phyloP scores from a whole-genome alignment of 805 yeast genomes.

The Vanderwaltozyma tropicalis region DNA sequence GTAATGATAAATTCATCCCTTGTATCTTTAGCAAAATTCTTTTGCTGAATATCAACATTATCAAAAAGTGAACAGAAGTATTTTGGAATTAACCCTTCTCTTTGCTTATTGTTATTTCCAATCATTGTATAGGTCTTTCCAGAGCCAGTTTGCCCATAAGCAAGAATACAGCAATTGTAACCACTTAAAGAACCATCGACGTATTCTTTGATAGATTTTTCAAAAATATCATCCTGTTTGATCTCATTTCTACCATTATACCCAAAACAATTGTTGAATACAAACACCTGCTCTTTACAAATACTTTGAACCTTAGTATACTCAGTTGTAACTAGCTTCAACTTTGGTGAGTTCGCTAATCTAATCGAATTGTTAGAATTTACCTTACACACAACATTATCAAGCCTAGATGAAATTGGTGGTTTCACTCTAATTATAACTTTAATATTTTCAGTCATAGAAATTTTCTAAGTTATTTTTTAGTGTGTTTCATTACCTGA shows the following conservation, averaged over 20 bases:
- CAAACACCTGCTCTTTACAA: slow-evolving; percentile 36
- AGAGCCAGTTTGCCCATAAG: slow-evolving; percentile 94
- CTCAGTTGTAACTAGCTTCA: too few relatives aligned
- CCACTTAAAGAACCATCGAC: slow-evolving; percentile 69
- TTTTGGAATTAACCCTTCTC: slow-evolving; percentile 59
- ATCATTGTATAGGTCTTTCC: slow-evolving; percentile 94
- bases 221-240: slow-evolving; percentile 42
- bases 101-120: slow-evolving; percentile 36
- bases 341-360: too few relatives aligned
- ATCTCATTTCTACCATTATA: slow-evolving; percentile 30
- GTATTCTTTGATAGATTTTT: slow-evolving; percentile 36
- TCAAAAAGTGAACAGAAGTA: not conserved
- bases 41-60: not conserved
- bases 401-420: not conserved
- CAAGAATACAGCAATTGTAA: slow-evolving; percentile 82
- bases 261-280: slow-evolving; percentile 70
- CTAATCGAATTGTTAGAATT: too few relatives aligned
- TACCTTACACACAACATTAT: slow-evolving; percentile 15
- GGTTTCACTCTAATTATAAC: not conserved
- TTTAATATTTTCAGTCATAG: not conserved
- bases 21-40: not conserved
- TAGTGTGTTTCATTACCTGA: not conserved
- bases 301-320: too few relatives aligned
- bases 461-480: too few relatives aligned
- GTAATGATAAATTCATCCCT: slow-evolving; percentile 47